A percentile compares a stretch with the other conserved stretches of the same genome.
These are phyloP conservation scores for Monilinia laxa DNA, from an alignment of 2,329 filamentous ascomycete genomes.

Conservation along the genomic window DNA sequence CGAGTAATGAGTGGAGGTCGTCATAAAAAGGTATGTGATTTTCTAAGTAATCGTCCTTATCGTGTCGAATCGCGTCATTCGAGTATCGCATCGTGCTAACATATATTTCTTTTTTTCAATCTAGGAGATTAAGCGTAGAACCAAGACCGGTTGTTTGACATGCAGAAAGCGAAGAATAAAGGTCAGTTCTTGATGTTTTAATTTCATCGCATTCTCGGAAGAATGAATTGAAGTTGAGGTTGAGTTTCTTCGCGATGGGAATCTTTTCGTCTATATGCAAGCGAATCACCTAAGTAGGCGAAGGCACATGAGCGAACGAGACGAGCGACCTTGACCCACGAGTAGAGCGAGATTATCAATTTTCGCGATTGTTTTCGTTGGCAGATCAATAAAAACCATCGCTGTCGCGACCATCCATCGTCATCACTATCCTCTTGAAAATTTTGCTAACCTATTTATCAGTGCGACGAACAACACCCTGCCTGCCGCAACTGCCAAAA, in stretches of 20 bases:
- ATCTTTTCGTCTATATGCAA: conserved; percentile 41
- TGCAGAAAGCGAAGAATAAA: conserved; percentile 69
- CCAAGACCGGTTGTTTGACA: conserved; percentile 70
- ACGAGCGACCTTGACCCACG: conserved; percentile 27
- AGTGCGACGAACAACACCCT: conserved; percentile 97
- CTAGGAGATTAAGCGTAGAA: conserved; percentile 71
- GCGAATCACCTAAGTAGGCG: conserved; percentile 43
- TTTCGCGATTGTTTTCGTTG: conserved; percentile 18
- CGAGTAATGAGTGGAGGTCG: conserved; percentile 60
- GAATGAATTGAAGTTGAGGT: conserved; percentile 35
- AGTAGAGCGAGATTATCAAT: conserved; percentile 23
- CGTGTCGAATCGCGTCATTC: conserved; percentile 19
- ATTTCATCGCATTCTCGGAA: conserved; percentile 29
- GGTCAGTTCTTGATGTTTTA: conserved; percentile 50
- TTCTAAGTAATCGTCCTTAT: conserved; percentile 12
- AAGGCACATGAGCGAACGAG: conserved; percentile 39
- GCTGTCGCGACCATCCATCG: conserved; percentile 14
- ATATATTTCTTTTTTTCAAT: conserved; percentile 22
- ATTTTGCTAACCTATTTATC: conserved; percentile 30
- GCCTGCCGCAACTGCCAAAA: conserved; percentile 89
- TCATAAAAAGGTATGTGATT: conserved; percentile 50
- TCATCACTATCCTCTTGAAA: conserved; percentile 19
- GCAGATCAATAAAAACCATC: conserved; percentile 13
- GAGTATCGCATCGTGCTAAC: conserved; percentile 34
- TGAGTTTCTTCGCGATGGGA: conserved; percentile 36